A percentile compares a stretch with the other conserved stretches of the same genome.
phyloP scores from a whole-genome alignment of 306 rosid genomes.

The Glycine latifolia region DNA sequence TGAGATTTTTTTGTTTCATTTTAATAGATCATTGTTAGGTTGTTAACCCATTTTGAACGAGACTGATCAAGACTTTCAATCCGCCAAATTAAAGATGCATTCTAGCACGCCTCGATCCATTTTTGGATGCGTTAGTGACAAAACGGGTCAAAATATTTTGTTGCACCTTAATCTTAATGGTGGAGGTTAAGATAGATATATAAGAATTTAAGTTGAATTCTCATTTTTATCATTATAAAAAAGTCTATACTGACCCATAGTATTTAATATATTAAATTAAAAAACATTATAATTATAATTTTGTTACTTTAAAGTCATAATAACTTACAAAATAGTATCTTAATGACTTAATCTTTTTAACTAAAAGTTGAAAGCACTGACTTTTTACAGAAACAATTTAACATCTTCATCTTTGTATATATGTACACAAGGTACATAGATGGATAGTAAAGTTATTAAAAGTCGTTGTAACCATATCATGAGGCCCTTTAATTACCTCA shows the following conservation, averaged over 20 bases:
- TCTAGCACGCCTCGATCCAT: too few relatives aligned
- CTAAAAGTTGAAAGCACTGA: neutral
- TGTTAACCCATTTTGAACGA: too few relatives aligned
- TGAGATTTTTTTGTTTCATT: too few relatives aligned
- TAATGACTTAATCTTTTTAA: neutral
- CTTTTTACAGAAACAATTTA: neutral
- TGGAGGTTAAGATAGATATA: too few relatives aligned
- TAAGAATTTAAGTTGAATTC: too few relatives aligned
- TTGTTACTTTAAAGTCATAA: neutral
- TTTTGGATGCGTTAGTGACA: too few relatives aligned
- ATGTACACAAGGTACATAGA: neutral
- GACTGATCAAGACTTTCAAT: too few relatives aligned
- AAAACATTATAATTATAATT: neutral
- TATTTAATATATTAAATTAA: neutral
- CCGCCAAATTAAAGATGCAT: too few relatives aligned
- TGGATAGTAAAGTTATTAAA: neutral
- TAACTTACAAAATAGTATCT: neutral
- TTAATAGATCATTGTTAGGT: too few relatives aligned
- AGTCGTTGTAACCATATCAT: neutral
- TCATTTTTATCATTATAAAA: too few relatives aligned
- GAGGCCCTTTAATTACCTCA: slow-evolving; percentile 3
- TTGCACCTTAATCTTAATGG: too few relatives aligned
- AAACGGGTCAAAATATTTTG: too few relatives aligned
- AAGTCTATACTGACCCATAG: neutral
- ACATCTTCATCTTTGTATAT: neutral